Percentiles rank a stretch among this genome's conserved stretches.
Evolutionary conservation across 768 basidiomycete species (phyloP).

Genomic region (Tulasnella sp.): DNA sequence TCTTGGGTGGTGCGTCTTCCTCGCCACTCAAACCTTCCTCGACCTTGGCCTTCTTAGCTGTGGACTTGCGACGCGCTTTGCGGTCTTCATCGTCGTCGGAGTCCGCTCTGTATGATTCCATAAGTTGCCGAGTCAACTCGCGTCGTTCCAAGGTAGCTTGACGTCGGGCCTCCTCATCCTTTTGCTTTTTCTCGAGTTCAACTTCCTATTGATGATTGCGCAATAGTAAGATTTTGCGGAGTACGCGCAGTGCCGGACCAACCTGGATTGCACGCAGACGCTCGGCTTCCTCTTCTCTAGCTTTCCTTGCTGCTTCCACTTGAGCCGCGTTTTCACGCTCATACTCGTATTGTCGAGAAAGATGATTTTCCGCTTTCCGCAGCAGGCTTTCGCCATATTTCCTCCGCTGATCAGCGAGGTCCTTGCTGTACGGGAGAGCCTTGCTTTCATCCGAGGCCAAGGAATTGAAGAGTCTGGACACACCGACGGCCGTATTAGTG

Average conservation of each 20-base stretch:
- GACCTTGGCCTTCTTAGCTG: slow-evolving; percentile 38
- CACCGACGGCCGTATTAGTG: not conserved
- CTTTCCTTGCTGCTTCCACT: slow-evolving; percentile 66
- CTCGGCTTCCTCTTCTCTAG: slow-evolving; percentile 71
- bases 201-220: slow-evolving; percentile 39
- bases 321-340: slow-evolving; percentile 65
- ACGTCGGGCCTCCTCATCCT: slow-evolving; percentile 68
- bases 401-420: slow-evolving; percentile 81
- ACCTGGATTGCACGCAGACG: slow-evolving; percentile 41
- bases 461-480: slow-evolving; percentile 66
- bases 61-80: slow-evolving; percentile 26
- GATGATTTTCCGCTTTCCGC: slow-evolving; percentile 71
- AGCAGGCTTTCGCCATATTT: slow-evolving; percentile 86
- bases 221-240: not conserved
- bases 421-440: slow-evolving; percentile 71
- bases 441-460: slow-evolving; percentile 65
- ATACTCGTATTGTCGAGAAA: slow-evolving; percentile 58
- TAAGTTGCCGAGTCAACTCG: slow-evolving; percentile 76
- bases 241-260: slow-evolving; percentile 48
- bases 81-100: slow-evolving; percentile 74
- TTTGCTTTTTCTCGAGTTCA: slow-evolving; percentile 55
- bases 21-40: slow-evolving; percentile 12
- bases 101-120: slow-evolving; percentile 54
- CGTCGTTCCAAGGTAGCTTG: slow-evolving; percentile 66
- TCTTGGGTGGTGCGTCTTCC: slow-evolving; percentile 41